Conservation (phyloP, 192 early-diverging fungal species). For the Coemansia sp. region DNA sequence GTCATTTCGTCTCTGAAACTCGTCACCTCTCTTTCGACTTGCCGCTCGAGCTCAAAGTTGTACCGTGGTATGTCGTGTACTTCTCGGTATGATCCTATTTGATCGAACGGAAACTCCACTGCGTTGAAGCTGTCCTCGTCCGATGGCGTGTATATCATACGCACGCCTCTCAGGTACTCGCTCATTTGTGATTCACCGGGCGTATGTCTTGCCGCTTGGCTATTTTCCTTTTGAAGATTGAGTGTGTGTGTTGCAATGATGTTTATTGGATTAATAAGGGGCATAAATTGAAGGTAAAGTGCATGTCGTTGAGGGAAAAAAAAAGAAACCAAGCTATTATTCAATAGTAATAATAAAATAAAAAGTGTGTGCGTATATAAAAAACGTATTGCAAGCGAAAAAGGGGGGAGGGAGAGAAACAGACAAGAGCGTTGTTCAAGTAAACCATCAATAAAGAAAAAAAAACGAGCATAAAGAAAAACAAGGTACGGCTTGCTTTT, state of each 20-base stretch:
- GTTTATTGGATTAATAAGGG: neutral
- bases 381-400: no score
- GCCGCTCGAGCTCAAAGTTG: constrained; percentile 36
- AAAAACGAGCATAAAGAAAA: no score
- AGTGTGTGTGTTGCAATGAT: neutral
- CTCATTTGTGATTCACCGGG: constrained; percentile 14
- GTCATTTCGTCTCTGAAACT: constrained; percentile 38
- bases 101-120: constrained; percentile 46
- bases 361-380: no score
- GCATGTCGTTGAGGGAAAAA: no score
- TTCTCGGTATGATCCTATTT: constrained; percentile 31
- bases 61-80: constrained; percentile 48
- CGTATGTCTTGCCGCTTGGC: neutral
- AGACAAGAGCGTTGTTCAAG: no score
- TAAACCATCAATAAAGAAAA: no score
- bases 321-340: no score
- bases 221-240: no score
- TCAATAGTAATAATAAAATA: no score
- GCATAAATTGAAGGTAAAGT: neutral
- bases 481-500: no score
- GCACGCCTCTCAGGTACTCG: constrained; percentile 35
- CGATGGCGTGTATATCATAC: constrained; percentile 25
- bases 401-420: no score
- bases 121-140: constrained; percentile 39
- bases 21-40: constrained; percentile 30